A percentile compares a stretch with the other conserved stretches of the same genome.
These are phyloP conservation scores for Hypomyces rosellus DNA, from an alignment of 2,329 filamentous ascomycete species.

Conservation along the genomic window DNA sequence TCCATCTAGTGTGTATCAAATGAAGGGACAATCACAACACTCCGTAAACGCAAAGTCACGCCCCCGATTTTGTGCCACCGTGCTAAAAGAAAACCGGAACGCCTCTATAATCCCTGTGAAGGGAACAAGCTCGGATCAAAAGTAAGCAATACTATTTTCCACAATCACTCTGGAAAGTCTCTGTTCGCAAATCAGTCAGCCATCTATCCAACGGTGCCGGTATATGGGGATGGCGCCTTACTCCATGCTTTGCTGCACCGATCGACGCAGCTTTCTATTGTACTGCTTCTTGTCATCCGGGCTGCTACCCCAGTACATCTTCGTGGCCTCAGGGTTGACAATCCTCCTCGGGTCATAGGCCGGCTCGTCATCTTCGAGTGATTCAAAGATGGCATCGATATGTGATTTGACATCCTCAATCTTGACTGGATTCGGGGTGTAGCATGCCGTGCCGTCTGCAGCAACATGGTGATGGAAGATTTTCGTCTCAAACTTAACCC, in stretches of 20 bases:
- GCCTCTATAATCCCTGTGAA: constrained; percentile 4
- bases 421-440: constrained; percentile 55
- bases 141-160: neutral
- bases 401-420: constrained; percentile 75
- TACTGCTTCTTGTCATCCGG: constrained; percentile 75
- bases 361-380: constrained; percentile 81
- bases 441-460: constrained; percentile 74
- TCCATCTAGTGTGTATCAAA: too few relatives aligned
- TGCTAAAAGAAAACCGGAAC: constrained; percentile 4
- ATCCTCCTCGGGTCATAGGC: constrained; percentile 85
- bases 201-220: too few relatives aligned
- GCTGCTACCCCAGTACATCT: constrained; percentile 75
- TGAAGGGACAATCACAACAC: constrained; percentile 1
- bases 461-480: constrained; percentile 88
- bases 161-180: constrained; percentile 26
- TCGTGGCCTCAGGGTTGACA: constrained; percentile 79
- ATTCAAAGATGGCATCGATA: constrained; percentile 72
- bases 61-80: constrained; percentile 1
- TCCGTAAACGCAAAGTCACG: neutral
- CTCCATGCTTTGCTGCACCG: constrained; percentile 64
- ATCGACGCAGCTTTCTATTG: constrained; percentile 71
- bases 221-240: constrained; percentile 29
- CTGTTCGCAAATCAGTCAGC: constrained; percentile 15
- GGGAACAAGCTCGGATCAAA: constrained; percentile 1
- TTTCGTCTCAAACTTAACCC: constrained; percentile 70